Evolutionary conservation across 1,284 basidiomycete species (phyloP), one percentile per base, ranked within the genome.

Genomic region (Apiotrichum gamsii): DNA sequence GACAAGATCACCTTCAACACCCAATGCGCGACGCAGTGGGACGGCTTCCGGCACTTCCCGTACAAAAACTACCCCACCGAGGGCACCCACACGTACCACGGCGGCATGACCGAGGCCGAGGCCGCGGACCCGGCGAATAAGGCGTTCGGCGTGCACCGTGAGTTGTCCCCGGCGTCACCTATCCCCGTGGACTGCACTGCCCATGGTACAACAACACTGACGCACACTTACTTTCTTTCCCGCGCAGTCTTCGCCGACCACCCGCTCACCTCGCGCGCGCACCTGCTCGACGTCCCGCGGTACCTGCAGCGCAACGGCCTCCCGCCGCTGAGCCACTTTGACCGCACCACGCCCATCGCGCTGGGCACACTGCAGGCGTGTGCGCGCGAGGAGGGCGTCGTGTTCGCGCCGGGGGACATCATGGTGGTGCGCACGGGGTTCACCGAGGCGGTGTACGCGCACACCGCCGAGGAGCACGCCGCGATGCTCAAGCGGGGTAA

Each of bases 1-100:
- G 72, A 72, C 43, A 42, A 53, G 18, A 54, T 74, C 8, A 45
- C 57, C 13, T 58, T 71, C 57, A 74, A 74, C 49, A 72, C 72
- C 1, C 72, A 74, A 52, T 54, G 54, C 16, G 67, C 68, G 18
- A 67, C 70, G 5, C 74, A 74, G 43, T 72, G 72, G 71, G 72
- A 73, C 47, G 70, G 72, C 3, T 64, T 70, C 42, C 52, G 69
- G 13, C 72, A 73, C 55, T 68, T 60, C 45, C 57, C 59, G 24
- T 54, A 54, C 46, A 35, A 37, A 36, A 42, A 54, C 46, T 48
- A 48, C 32, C 49, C 49, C 2, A 37, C 43, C 34, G 38, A 51
- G 43, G 52, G 46, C 29, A n/a, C 40, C 36, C 37, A 47, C 41
- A 47, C 42, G 11, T 56, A 45, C 45, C 44, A 56, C 39, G 51